Conservation (phyloP, 2,329 filamentous ascomycete genomes). For the Akanthomyces uredinophilus region DNA sequence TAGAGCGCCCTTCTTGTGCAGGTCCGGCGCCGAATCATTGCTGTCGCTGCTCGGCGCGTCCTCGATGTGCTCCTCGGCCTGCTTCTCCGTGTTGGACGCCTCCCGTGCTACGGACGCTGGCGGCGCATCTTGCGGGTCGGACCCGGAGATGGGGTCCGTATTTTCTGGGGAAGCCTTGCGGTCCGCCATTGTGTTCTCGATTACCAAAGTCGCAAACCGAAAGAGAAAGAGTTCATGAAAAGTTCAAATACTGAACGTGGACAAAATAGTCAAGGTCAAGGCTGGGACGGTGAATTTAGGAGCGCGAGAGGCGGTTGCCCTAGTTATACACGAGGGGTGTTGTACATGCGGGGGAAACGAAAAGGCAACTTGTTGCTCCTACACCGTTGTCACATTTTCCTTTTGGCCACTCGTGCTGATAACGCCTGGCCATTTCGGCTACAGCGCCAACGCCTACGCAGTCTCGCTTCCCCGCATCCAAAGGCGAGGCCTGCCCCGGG, state of each 20-base stretch:
- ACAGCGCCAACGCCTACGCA: not conserved
- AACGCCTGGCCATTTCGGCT: not conserved
- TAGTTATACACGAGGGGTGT: conserved; percentile 2
- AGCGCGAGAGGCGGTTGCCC: not conserved
- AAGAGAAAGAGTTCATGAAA: too few species aligned
- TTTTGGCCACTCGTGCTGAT: not conserved
- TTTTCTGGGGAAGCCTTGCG: not conserved
- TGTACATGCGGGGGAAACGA: not conserved
- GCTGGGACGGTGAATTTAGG: not conserved
- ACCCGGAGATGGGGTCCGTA: not conserved
- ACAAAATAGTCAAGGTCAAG: too few species aligned
- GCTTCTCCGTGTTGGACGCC: not conserved
- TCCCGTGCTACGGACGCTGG: not conserved
- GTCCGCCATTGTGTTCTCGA: not conserved
- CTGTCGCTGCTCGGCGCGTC: not conserved
- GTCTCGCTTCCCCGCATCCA: conserved; percentile 4
- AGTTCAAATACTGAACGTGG: not conserved
- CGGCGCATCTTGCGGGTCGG: not conserved
- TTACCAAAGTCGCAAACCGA: not conserved
- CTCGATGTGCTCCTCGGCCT: conserved; percentile 6
- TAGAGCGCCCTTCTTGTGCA: conserved; percentile 11
- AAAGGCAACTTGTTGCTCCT: not conserved
- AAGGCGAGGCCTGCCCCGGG: not conserved
- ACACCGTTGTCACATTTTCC: not conserved
- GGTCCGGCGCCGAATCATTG: not conserved